A percentile compares a stretch with the other conserved stretches of the same genome.
Evolutionary conservation across 805 yeast species (phyloP).

Genomic region (Teunomyces lycoperdinae): DNA sequence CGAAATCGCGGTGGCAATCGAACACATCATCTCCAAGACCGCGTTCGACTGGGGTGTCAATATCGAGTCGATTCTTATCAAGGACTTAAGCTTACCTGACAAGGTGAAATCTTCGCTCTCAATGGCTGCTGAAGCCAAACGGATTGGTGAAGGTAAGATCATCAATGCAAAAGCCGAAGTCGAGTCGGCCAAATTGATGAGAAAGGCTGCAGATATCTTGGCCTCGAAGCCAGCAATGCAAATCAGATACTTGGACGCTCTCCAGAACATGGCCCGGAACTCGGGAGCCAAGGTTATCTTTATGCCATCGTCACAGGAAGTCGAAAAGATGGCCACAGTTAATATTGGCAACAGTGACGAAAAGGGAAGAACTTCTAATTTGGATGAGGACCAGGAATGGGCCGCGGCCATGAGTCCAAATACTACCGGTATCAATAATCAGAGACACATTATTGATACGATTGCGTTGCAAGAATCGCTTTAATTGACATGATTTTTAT

Average conservation of each 20-base stretch:
- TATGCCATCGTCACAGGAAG: conserved; percentile 56
- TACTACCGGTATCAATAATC: conserved; percentile 6
- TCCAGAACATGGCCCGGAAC: conserved; percentile 65
- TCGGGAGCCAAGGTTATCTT: conserved; percentile 68
- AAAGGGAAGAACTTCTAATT: conserved; percentile 9
- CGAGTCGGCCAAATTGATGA: conserved; percentile 71
- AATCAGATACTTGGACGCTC: conserved; percentile 74
- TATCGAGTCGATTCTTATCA: conserved; percentile 64
- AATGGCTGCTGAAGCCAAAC: conserved; percentile 71
- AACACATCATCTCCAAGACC: conserved; percentile 56
- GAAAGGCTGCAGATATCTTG: conserved; percentile 74
- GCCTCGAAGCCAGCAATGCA: conserved; percentile 77
- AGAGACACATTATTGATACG: conserved; percentile 17
- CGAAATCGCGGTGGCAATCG: conserved; percentile 65
- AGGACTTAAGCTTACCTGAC: conserved; percentile 56
- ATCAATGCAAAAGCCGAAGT: conserved; percentile 75
- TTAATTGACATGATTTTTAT: not conserved
- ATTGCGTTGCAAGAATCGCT: conserved; percentile 35
- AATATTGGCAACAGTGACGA: conserved; percentile 11
- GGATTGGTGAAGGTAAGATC: conserved; percentile 75
- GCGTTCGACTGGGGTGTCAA: conserved; percentile 70
- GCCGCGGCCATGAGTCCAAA: conserved; percentile 13
- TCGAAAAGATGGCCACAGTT: conserved; percentile 36
- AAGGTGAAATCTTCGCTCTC: conserved; percentile 60
- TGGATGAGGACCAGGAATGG: conserved; percentile 25